Evolutionary conservation across 1,139 yeast genomes (phyloP).

Genomic region (Taphrina flavorubra): DNA sequence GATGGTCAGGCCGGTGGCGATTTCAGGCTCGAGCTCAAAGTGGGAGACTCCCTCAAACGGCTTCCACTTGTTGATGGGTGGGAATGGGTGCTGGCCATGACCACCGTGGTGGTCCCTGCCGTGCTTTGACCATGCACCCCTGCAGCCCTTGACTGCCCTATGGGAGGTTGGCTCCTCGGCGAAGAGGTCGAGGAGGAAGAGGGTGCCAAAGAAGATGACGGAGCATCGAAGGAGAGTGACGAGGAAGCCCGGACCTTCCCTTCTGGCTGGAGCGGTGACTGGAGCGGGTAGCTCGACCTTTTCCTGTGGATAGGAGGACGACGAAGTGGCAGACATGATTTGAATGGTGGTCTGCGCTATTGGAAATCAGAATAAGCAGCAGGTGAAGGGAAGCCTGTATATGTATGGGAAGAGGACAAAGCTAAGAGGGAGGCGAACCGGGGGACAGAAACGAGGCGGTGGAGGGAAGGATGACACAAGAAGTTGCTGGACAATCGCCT

Average conservation of each 20-base stretch:
- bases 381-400: not conserved
- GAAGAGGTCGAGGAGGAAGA: conserved; percentile 27
- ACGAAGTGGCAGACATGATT: conserved; percentile 11
- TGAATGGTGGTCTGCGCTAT: not conserved
- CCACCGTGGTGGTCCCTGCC: conserved; percentile 8
- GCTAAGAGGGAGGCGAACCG: not conserved
- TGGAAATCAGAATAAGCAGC: not conserved
- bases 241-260: conserved; percentile 20
- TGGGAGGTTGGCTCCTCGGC: conserved; percentile 12
- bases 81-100: conserved; percentile 28
- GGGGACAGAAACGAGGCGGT: not conserved
- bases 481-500: not conserved
- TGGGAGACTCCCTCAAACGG: conserved; percentile 31
- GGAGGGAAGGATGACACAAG: conserved; percentile 8
- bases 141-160: conserved; percentile 16
- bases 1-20: conserved; percentile 33
- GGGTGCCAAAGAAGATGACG: conserved; percentile 24
- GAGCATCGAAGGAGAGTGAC: conserved; percentile 4
- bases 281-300: conserved; percentile 34
- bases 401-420: not conserved
- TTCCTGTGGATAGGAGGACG: conserved; percentile 26
- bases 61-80: conserved; percentile 24
- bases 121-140: not conserved
- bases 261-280: conserved; percentile 18
- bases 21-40: conserved; percentile 31